phyloP scores from a whole-genome alignment of 163 green algal genomes.

The Picocystis sp. region DNA sequence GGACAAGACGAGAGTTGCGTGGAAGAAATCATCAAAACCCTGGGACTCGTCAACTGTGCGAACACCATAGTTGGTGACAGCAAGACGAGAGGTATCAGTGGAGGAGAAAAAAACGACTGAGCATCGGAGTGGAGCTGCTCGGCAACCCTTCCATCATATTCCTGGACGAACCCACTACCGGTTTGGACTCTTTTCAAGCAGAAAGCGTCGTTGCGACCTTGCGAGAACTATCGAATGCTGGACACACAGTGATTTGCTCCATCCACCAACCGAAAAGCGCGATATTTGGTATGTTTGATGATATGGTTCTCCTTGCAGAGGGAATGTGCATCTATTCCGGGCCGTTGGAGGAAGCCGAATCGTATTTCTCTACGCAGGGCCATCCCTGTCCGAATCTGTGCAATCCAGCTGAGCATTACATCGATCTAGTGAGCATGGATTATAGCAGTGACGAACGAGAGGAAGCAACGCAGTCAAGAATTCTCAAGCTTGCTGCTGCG shows the following conservation, averaged over 20 bases:
- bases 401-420: conserved; percentile 62
- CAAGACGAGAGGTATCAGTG: conserved; percentile 51
- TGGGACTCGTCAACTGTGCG: conserved; percentile 33
- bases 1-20: conserved; percentile 36
- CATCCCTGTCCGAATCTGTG: conserved; percentile 44
- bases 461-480: conserved; percentile 11
- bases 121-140: conserved; percentile 68
- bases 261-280: conserved; percentile 57
- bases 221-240: conserved; percentile 46
- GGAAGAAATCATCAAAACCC: conserved; percentile 36
- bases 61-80: conserved; percentile 58
- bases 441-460: conserved; percentile 28
- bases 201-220: conserved; percentile 65
- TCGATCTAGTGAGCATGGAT: conserved; percentile 70
- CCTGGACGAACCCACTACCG: conserved; percentile 72
- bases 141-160: conserved; percentile 49
- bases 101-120: conserved; percentile 86
- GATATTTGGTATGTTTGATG: conserved; percentile 80
- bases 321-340: conserved; percentile 45
- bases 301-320: conserved; percentile 62
- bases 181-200: conserved; percentile 65
- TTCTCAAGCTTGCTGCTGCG: background rate
- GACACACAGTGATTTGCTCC: conserved; percentile 53
- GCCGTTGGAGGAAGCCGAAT: conserved; percentile 22
- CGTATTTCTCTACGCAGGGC: conserved; percentile 44